Evolutionary conservation across 2,329 filamentous ascomycete genomes (phyloP), one percentile per base, ranked within the genome.

Genomic region (Iodosphaeria phyllophila): DNA sequence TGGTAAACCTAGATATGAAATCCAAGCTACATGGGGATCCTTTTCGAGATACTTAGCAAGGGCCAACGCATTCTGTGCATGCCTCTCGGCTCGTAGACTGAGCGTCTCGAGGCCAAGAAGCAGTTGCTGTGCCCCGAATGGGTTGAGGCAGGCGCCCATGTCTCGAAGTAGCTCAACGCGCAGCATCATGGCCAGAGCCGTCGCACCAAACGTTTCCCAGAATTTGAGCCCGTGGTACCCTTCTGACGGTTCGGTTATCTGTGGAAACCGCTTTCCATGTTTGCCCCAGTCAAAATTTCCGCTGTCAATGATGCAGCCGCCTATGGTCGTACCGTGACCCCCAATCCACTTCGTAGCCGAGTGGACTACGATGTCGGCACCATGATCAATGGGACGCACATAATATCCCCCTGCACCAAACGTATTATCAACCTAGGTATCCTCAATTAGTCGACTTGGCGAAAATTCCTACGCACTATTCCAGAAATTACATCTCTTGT

Each of bases 341-440:
- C 84, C 84, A 33, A 95, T 93, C 84, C 84, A 93, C 53, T 93
- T 93, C 30, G 84, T 92, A 8, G 83, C 83, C 19, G 78, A 89
- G 61, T 93, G 83, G 13, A 92, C 79, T 26, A 93, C 75, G 31
- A 93, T 92, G 45, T 93, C 84, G 34, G 79, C 84, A 28, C 84
- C 84, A 49, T 92, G 77, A 13, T 84, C 74, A 40, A 93, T 86
- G 20, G 84, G 84, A 5, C 76, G 71, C 37, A 74, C 59, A 48
- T 80, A 91, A 61, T 79, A 93, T 25, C 86, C 84, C 30, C 84
- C 84, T 8, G 84, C 84, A 23, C 84, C 86, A 40, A 93, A 93
- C 6, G 84, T 93, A 60, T 93, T 93, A 56, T 93, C 84, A 24
- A 86, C 76, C 64, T 77, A 35, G 21, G n/a, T n/a, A n/a, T n/a